A percentile compares a stretch with the other conserved stretches of the same genome.
Evolutionary conservation across 352 stramenopile genomes (phyloP).

Genomic region (Globisporangium nunn): DNA sequence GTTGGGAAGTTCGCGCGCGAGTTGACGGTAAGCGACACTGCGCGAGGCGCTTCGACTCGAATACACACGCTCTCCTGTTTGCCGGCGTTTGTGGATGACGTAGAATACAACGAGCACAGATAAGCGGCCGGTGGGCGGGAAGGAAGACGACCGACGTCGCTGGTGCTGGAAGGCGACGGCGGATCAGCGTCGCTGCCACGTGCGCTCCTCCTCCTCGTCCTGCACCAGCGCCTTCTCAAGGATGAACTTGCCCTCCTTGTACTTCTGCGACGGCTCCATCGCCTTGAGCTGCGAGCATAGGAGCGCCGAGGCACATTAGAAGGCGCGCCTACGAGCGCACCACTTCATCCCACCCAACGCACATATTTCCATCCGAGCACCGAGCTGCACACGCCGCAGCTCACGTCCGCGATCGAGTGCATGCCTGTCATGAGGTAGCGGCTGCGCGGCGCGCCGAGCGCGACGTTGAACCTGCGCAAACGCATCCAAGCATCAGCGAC

Average conservation of each 20-base stretch:
- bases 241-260: constrained; percentile 85
- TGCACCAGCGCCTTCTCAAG: constrained; percentile 72
- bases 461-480: constrained; percentile 56
- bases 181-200: constrained; percentile 25
- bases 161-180: background rate
- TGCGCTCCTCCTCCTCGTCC: constrained; percentile 48
- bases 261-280: constrained; percentile 76
- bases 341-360: constrained; percentile 3
- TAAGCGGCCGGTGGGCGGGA: background rate
- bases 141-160: background rate
- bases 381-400: constrained; percentile 49
- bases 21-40: background rate
- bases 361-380: constrained; percentile 84
- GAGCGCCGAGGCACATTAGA: too few relatives aligned
- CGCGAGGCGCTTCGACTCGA: background rate
- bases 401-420: constrained; percentile 70
- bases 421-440: constrained; percentile 78
- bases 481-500: background rate
- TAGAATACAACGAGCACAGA: background rate
- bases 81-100: background rate
- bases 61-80: background rate
- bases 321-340: too few relatives aligned
- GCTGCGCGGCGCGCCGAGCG: constrained; percentile 43
- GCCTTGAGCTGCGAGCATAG: constrained; percentile 43
- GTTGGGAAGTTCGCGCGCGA: background rate